Evolutionary conservation across 495 filamentous ascomycete species (phyloP).

Genomic region (Neurospora sp.): DNA sequence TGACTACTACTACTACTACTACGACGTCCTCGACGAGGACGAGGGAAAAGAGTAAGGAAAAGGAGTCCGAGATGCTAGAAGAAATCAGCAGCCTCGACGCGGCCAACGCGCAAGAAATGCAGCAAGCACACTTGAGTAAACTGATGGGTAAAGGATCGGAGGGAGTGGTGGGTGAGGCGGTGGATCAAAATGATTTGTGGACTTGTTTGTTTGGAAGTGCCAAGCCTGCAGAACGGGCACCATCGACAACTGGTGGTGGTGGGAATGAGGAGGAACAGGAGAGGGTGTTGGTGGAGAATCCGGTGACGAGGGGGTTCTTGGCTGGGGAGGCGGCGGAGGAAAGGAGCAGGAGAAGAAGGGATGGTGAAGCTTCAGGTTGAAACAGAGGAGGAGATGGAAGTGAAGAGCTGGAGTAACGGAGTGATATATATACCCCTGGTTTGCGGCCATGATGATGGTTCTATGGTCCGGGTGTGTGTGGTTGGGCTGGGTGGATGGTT

Average conservation of each 20-base stretch:
- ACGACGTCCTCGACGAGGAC: background rate
- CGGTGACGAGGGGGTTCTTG: constrained; percentile 15
- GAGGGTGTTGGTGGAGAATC: constrained; percentile 1
- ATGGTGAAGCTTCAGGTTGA: background rate
- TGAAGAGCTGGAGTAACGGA: background rate
- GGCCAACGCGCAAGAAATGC: constrained; percentile 74
- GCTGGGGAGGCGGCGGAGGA: constrained; percentile 22
- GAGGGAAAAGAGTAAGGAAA: constrained; percentile 26
- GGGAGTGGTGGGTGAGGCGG: constrained; percentile 66
- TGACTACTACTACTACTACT: background rate
- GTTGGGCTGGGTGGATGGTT: too few relatives aligned
- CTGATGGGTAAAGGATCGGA: constrained; percentile 52
- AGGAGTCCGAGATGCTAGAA: constrained; percentile 17
- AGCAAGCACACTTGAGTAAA: constrained; percentile 54
- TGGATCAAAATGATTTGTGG: constrained; percentile 77
- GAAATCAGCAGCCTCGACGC: constrained; percentile 46
- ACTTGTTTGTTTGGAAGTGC: constrained; percentile 69
- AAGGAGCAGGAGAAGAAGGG: constrained; percentile 1
- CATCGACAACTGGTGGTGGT: background rate
- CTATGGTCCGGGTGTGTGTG: too few relatives aligned
- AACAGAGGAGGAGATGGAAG: background rate
- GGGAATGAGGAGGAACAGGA: constrained; percentile 8
- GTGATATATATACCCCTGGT: background rate
- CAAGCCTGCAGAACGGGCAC: constrained; percentile 9
- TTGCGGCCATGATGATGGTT: background rate